Percentiles rank a stretch among this genome's conserved stretches.
phyloP scores from a whole-genome alignment of 139 green algal species.

The Tetratostichococcus sp. region DNA sequence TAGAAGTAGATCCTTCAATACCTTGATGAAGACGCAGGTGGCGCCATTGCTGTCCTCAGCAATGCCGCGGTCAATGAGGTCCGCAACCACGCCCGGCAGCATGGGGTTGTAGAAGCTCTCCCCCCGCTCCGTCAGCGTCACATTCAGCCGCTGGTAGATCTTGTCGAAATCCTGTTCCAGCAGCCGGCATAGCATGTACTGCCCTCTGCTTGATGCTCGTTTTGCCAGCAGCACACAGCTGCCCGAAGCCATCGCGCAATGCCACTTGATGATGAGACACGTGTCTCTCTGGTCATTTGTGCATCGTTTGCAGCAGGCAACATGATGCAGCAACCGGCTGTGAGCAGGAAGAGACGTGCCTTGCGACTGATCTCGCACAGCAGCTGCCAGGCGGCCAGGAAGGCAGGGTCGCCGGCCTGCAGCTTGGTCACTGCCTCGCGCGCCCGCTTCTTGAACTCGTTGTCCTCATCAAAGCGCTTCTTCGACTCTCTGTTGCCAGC shows the following conservation, averaged over 20 bases:
- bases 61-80: slow-evolving; percentile 66
- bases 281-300: no score
- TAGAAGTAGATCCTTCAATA: no score
- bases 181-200: no score
- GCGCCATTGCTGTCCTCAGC: slow-evolving; percentile 81
- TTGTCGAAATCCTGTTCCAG: slow-evolving; percentile 71
- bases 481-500: slow-evolving; percentile 63
- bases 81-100: slow-evolving; percentile 73
- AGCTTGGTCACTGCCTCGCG: slow-evolving; percentile 83
- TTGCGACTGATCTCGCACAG: background rate
- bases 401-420: slow-evolving; percentile 69
- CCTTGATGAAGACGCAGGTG: slow-evolving; percentile 68
- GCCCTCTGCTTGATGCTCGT: no score
- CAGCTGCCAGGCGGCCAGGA: slow-evolving; percentile 20
- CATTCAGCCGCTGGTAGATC: slow-evolving; percentile 81
- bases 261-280: no score
- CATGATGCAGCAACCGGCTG: background rate
- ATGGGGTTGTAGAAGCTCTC: slow-evolving; percentile 97
- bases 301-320: no score
- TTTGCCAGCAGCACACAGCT: no score
- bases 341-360: background rate
- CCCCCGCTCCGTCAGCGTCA: slow-evolving; percentile 82
- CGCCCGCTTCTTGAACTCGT: slow-evolving; percentile 91
- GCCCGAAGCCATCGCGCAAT: no score
- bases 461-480: slow-evolving; percentile 91